Evolutionary conservation across 2,329 filamentous ascomycete genomes (phyloP), one percentile per base, ranked within the genome.

Genomic region (Alternaria ethzedia): DNA sequence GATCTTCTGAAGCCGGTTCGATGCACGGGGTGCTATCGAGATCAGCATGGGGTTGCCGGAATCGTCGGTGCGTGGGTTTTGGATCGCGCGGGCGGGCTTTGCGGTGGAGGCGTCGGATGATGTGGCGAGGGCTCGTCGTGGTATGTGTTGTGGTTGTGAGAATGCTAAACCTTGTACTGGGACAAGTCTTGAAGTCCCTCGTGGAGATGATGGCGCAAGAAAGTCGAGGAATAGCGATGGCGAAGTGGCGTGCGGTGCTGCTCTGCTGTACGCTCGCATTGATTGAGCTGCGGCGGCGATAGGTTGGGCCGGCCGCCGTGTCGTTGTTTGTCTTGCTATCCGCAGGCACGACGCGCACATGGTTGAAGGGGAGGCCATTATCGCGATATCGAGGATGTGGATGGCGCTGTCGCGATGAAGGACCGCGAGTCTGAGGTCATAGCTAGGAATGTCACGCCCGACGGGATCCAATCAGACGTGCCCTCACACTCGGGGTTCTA

Each of bases 41-140:
- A 99, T 86, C 71, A 84, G 83, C 89, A 97, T 93, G 20, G 90
- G 87, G n/a, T 93, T 90, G 25, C 95, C 95, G 59, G 94, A 89
- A 30, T 96, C 92, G 77, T 96, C 92, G 59, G 86, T 86, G 70
- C 90, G 89, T 0, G 93, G 92, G 77, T 98, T 97, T 15, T 84
- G 80, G 59, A 86, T 83, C 43, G 72, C 67, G 50, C 66, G 74
- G 7, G 77, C 73, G 50, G 70, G 75, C 44, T 68, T 74, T 25
- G 72, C 66, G 54, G 64, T 59, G n/a, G 71, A 69, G 32, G 67
- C 65, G 36, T 72, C 65, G 51, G 70, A 45, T 13, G 67, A 59
- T 50, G 75, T 75, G 54, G 74, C 71, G 54, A 73, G 15, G 81
- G 82, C 54, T 80, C 82, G 47, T 65, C 70, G 45, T 59, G 73